These are phyloP conservation scores for Pseudocercospora fuligena DNA, from an alignment of 2,329 filamentous ascomycete species.

Conservation along the genomic window DNA sequence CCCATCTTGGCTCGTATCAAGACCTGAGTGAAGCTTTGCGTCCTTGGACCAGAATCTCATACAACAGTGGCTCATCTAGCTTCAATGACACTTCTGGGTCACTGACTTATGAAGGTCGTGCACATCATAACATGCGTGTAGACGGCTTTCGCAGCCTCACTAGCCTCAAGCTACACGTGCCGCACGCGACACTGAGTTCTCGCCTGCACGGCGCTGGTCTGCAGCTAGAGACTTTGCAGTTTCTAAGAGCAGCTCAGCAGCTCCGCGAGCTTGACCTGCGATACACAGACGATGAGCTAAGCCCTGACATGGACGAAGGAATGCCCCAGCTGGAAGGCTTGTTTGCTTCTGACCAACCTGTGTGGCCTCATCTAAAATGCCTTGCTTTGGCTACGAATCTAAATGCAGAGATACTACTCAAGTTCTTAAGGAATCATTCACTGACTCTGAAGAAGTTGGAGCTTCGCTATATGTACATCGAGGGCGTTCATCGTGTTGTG, in stretches of 20 bases:
- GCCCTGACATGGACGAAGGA: conserved; percentile 21
- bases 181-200: conserved; percentile 20
- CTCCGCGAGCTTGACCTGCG: conserved; percentile 24
- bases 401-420: conserved; percentile 27
- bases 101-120: neutral
- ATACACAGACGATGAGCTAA: conserved; percentile 27
- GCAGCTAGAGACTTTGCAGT: conserved; percentile 21
- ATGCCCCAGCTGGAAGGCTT: conserved; percentile 18
- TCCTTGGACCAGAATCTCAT: neutral
- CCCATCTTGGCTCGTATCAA: conserved; percentile 20
- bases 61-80: neutral
- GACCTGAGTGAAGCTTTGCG: conserved; percentile 2
- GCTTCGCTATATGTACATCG: conserved; percentile 28
- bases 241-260: conserved; percentile 15
- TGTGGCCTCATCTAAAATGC: conserved; percentile 26
- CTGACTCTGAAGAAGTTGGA: conserved; percentile 16
- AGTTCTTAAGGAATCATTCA: conserved; percentile 27
- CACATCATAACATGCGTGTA: conserved; percentile 14
- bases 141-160: conserved; percentile 23
- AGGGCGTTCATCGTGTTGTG: conserved; percentile 24
- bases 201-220: neutral
- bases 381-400: conserved; percentile 24
- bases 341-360: conserved; percentile 17
- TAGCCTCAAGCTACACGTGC: conserved; percentile 21
- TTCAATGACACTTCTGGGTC: too few relatives aligned